These are phyloP conservation scores for Mucor velutinosus DNA, from an alignment of 371 early-diverging fungal species.

Conservation along the genomic window DNA sequence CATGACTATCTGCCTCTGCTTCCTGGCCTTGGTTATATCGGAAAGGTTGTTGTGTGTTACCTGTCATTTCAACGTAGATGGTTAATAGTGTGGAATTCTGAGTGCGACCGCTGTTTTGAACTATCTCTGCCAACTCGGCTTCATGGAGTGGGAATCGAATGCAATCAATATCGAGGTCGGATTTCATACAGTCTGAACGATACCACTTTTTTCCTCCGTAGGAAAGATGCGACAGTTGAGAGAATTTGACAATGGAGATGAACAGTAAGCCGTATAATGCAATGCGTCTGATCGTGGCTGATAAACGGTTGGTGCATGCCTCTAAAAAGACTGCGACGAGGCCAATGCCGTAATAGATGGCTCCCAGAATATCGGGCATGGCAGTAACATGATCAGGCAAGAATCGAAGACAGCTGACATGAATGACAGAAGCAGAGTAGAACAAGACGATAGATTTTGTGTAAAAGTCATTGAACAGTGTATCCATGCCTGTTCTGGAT, in stretches of 20 bases:
- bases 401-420: conserved; percentile 13
- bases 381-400: conserved; percentile 6
- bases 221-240: conserved; percentile 12
- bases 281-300: neutral
- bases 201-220: conserved; percentile 20
- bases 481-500: conserved; percentile 8
- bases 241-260: conserved; percentile 6
- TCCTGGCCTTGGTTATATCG: conserved; percentile 34
- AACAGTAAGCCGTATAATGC: conserved; percentile 5
- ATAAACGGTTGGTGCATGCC: conserved; percentile 18
- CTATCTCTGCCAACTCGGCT: neutral
- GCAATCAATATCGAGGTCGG: conserved; percentile 20
- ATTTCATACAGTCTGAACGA: conserved; percentile 11
- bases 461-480: conserved; percentile 20
- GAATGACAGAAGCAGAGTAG: conserved; percentile 18
- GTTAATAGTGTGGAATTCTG: conserved; percentile 6
- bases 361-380: conserved; percentile 34
- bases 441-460: conserved; percentile 27
- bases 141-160: conserved; percentile 19
- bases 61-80: conserved; percentile 25
- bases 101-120: conserved; percentile 6
- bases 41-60: conserved; percentile 18
- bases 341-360: conserved; percentile 25
- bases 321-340: conserved; percentile 26
- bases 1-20: conserved; percentile 21